These are phyloP conservation scores for Colletotrichum liaoningense DNA, from an alignment of 2,329 filamentous ascomycete genomes.

Conservation along the genomic window DNA sequence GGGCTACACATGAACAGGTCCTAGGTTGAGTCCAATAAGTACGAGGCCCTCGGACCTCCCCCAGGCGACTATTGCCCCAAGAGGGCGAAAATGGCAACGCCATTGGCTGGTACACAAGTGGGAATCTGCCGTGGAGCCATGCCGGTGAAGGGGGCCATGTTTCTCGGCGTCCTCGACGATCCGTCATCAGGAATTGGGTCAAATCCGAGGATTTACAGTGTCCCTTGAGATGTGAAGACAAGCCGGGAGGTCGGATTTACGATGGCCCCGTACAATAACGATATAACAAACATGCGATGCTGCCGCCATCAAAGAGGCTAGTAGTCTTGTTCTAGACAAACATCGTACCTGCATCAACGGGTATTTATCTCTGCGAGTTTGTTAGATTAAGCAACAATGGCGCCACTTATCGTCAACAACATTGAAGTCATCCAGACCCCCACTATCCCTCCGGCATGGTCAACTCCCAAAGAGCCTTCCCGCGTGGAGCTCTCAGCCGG, in stretches of 20 bases:
- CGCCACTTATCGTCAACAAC: conserved; percentile 13
- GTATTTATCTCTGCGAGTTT: background rate
- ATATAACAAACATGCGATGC: background rate
- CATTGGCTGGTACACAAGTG: background rate
- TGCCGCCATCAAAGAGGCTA: background rate
- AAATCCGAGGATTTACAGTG: background rate
- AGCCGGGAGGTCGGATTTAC: background rate
- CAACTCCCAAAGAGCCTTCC: conserved; percentile 5
- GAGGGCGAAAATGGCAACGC: background rate
- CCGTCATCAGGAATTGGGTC: background rate
- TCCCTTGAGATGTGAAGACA: background rate
- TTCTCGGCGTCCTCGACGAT: background rate
- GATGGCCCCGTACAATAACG: background rate
- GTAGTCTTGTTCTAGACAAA: background rate
- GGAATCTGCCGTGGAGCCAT: background rate
- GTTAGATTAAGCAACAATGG: conserved; percentile 1
- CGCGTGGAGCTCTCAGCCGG: conserved; percentile 8
- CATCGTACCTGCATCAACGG: background rate
- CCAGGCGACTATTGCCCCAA: background rate
- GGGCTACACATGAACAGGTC: background rate
- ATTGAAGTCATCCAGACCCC: conserved; percentile 9
- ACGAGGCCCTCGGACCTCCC: background rate
- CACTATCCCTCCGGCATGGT: conserved; percentile 4
- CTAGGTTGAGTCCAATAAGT: background rate
- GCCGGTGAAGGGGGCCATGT: background rate